Conservation (phyloP, 2,329 filamentous ascomycete genomes). For the Botrytis squamosa region DNA sequence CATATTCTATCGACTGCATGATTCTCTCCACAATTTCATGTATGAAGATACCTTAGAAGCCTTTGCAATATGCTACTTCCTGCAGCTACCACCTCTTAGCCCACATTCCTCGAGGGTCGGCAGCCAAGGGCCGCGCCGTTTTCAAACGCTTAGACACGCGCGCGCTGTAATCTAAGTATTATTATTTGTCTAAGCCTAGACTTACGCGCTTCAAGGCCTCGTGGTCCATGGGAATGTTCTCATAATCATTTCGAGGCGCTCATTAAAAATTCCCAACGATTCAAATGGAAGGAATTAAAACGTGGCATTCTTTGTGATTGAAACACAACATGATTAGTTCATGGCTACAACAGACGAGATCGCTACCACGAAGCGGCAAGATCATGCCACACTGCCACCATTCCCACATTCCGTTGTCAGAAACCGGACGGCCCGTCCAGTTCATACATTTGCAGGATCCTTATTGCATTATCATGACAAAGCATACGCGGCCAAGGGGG, state of each 20-base stretch:
- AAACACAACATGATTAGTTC: constrained; percentile 19
- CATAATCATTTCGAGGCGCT: background rate
- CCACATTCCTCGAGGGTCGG: constrained; percentile 14
- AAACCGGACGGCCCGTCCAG: constrained; percentile 21
- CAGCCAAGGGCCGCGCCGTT: constrained; percentile 19
- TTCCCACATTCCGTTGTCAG: constrained; percentile 21
- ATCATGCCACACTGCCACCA: constrained; percentile 23
- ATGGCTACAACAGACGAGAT: constrained; percentile 17
- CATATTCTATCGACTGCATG: constrained; percentile 3
- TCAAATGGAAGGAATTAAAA: constrained; percentile 14
- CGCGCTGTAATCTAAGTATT: background rate
- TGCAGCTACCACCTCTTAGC: background rate
- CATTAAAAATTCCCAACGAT: background rate
- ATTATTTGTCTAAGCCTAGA: constrained; percentile 1
- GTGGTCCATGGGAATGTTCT: background rate
- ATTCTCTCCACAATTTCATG: constrained; percentile 18
- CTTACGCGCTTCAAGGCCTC: background rate
- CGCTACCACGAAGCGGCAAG: constrained; percentile 19
- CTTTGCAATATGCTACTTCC: constrained; percentile 7
- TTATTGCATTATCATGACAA: constrained; percentile 13
- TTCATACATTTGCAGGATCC: constrained; percentile 18
- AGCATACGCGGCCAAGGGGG: constrained; percentile 7
- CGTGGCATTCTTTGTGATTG: constrained; percentile 17
- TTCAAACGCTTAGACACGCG: constrained; percentile 9
- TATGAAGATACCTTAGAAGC: background rate